phyloP scores from a whole-genome alignment of 2,329 filamentous ascomycete genomes.

The Colletotrichum costaricense region DNA sequence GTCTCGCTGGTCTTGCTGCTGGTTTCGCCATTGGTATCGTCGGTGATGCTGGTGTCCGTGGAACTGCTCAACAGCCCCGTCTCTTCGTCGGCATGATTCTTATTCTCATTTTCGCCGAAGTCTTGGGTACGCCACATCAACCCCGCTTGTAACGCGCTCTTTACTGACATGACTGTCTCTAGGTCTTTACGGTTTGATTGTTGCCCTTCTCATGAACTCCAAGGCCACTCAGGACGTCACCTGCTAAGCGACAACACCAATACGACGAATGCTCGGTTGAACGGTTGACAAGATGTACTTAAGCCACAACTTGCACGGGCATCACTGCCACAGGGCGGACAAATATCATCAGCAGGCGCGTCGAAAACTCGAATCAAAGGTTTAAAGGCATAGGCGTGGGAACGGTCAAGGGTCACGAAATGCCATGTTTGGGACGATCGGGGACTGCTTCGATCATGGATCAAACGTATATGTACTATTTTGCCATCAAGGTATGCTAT shows the following conservation, averaged over 20 bases:
- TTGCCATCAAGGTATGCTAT: conserved; percentile 54
- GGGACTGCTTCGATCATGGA: conserved; percentile 41
- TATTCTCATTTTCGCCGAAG: conserved; percentile 99
- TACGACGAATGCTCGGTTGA: conserved; percentile 38
- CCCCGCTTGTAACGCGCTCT: not conserved
- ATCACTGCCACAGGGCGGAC: conserved; percentile 38
- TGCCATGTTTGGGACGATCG: conserved; percentile 36
- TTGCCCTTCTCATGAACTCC: conserved; percentile 99
- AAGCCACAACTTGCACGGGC: conserved; percentile 39
- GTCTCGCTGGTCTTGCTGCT: conserved; percentile 84
- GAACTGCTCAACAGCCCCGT: conserved; percentile 85
- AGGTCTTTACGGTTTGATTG: conserved; percentile 99
- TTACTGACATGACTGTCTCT: conserved; percentile 39
- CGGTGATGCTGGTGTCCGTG: conserved; percentile 88
- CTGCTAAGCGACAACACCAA: conserved; percentile 61
- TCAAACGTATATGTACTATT: conserved; percentile 62
- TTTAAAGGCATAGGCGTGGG: conserved; percentile 39
- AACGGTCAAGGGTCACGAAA: conserved; percentile 32
- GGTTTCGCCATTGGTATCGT: conserved; percentile 91
- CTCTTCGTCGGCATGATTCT: conserved; percentile 98
- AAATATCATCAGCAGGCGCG: conserved; percentile 36
- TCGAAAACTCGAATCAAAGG: conserved; percentile 37
- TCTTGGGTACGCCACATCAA: conserved; percentile 76
- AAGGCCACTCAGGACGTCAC: conserved; percentile 76
- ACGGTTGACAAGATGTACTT: conserved; percentile 51